Base-by-base conservation (phyloP, 164 flowering plant genomes). In the Umbellularia californica region DNA sequence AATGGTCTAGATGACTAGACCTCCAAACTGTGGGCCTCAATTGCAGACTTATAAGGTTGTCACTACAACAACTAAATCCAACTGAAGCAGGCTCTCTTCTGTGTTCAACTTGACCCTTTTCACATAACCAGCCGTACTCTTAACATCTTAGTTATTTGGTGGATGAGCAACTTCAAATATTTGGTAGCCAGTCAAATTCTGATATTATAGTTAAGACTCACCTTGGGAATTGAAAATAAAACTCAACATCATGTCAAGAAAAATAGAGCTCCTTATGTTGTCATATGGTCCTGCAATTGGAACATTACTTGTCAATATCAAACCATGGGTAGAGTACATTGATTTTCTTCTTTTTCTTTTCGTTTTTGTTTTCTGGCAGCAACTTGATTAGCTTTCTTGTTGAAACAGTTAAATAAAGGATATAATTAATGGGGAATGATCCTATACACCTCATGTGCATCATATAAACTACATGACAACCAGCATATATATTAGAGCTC, bases 261-360 rank as follows among this genome's bases (percentile, higher is more conserved):
- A 22, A 64, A 25, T 24, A 58, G 14, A 15, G 58, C 71, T 70
- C 69, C 55, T 72, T n/a, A 74, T 2, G 73, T 58, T 58, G 58
- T 33, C 55, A 74, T 22, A 65, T 19, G 23, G 27, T 70, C 65
- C 80, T 78, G 80, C 77, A 64, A 70, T 62, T 9, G 58, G 41
- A 20, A 63, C 65, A 65, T 14, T 12, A 52, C n/a, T 50, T n/a
- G 5, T 33, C 27, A 24, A 72, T 58, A 50, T 17, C 12, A 67
- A 55, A 50, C 3, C 11, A 35, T 65, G 33, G 65, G 66, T 60
- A 23, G 14, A 24, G 13, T 14, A 27, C 12, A 65, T 65, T 65
- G 27, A 4, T 65, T 27, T 65, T 23, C 27, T 24, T 13, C 24
- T 65, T 23, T 65, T 24, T 6, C 47, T 6, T 35, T 35, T 5